Conservation (phyloP, 2,329 filamentous ascomycete genomes). For the Aspergillus thermomutatus region DNA sequence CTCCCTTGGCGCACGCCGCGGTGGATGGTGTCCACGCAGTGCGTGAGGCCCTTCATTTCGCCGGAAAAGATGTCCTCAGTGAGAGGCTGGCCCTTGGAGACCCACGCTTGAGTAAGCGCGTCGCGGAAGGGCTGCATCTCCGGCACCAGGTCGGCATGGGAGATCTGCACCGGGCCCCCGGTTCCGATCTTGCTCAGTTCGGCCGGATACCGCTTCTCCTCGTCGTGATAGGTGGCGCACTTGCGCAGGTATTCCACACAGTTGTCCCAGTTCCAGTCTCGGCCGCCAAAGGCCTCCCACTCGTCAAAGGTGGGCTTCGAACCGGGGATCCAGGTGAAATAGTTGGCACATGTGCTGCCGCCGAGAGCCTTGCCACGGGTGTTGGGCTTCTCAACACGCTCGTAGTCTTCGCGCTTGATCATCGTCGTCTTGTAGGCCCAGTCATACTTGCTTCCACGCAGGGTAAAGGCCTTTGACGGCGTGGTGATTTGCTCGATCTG, state of each 20-base stretch:
- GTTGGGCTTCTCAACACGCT: constrained; percentile 61
- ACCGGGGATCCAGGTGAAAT: constrained; percentile 62
- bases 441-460: constrained; percentile 57
- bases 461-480: constrained; percentile 54
- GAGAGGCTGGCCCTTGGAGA: constrained; percentile 49
- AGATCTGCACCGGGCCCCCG: constrained; percentile 52
- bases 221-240: constrained; percentile 57
- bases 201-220: constrained; percentile 45
- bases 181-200: constrained; percentile 51
- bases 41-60: constrained; percentile 51
- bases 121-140: constrained; percentile 51
- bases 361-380: constrained; percentile 59
- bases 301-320: constrained; percentile 55
- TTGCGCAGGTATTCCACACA: constrained; percentile 53
- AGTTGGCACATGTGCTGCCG: constrained; percentile 59
- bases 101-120: constrained; percentile 50
- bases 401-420: constrained; percentile 54
- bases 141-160: constrained; percentile 53
- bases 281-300: constrained; percentile 46
- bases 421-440: constrained; percentile 63
- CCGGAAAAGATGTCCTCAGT: constrained; percentile 57
- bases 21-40: constrained; percentile 57
- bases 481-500: constrained; percentile 55
- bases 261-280: constrained; percentile 56
- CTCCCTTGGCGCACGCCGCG: constrained; percentile 53